These are phyloP conservation scores for Globisporangium parvum DNA, from an alignment of 352 stramenopile species.

Conservation along the genomic window DNA sequence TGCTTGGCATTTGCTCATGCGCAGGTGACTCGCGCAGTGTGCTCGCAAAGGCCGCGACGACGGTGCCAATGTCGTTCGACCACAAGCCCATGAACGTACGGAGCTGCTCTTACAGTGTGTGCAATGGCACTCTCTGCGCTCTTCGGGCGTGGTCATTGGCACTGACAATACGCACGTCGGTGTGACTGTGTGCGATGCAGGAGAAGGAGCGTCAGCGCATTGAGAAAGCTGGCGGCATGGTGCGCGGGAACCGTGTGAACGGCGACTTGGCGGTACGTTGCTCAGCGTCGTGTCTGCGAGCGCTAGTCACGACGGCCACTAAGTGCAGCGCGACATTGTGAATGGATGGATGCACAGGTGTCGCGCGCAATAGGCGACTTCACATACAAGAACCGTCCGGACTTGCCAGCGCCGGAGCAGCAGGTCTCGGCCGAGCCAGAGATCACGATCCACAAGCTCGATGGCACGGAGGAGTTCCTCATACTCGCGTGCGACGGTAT, in stretches of 20 bases:
- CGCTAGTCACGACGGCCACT: not conserved
- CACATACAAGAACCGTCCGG: conserved; percentile 64
- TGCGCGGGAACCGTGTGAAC: conserved; percentile 77
- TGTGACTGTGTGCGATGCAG: conserved; percentile 17
- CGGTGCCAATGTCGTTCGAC: conserved; percentile 82
- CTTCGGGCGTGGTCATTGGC: conserved; percentile 6
- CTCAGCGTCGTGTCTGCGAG: not conserved
- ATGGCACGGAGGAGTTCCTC: conserved; percentile 87
- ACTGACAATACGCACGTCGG: not conserved
- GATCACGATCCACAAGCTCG: conserved; percentile 70
- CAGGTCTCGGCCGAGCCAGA: conserved; percentile 86
- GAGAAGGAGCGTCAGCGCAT: conserved; percentile 63
- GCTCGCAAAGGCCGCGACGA: conserved; percentile 40
- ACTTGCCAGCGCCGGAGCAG: conserved; percentile 60
- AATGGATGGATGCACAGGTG: conserved; percentile 31
- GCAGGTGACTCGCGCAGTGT: conserved; percentile 75
- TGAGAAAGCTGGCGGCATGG: conserved; percentile 59
- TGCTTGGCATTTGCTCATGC: not conserved
- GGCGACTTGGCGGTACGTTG: conserved; percentile 61
- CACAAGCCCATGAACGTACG: conserved; percentile 89
- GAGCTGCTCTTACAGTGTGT: not conserved
- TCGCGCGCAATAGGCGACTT: conserved; percentile 77
- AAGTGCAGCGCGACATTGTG: conserved; percentile 15
- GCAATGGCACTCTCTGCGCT: too few species aligned
- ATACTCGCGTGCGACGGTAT: conserved; percentile 91